Evolutionary conservation across 2,329 filamentous ascomycete species (phyloP), one percentile per base, ranked within the genome.

Genomic region (Arthroderma sp.): DNA sequence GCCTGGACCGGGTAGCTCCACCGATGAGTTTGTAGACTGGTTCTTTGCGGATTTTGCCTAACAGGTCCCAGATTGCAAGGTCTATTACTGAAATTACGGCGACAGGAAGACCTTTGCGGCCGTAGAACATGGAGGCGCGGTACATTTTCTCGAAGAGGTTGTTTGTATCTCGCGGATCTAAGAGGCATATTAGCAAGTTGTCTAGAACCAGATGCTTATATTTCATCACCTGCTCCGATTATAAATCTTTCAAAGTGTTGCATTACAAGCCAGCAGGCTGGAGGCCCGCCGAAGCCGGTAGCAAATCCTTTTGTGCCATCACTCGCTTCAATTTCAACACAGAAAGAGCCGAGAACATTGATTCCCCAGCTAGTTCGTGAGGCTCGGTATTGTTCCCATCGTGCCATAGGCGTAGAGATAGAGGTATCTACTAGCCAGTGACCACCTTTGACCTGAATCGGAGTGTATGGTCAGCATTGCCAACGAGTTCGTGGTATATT

Each of bases 121-220:
- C 88, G 60, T 95, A 95, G 71, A 94, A 95, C 85, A 94, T 93
- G 53, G 86, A 93, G 1, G 76, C 84, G 48, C 87, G 80, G 71
- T 94, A 95, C 88, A 95, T 94, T 63, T 93, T 86, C 70, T 95
- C 88, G 61, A 93, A 95, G 29, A 95, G 71, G 50, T 88, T 76
- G 65, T 94, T 94, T 43, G 85, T 93, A 60, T 95, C 86, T 55
- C 88, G 76, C 7, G 87, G 87, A 62, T 95, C 88, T 77, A 50
- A 3, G 8, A 34, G 32, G 8, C 2, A 9, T 11, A 4, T 27
- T 8, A 2, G 29, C 11, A 4, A 15, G n/a, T 43, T 15, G 41
- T 29, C 10, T 22, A n/a, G n/a, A 32, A 9, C 10, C 29, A 22
- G 33, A 22, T 29, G 6, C 7, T 11, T 37, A 29, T 29, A 29